A percentile compares a stretch with the other conserved stretches of the same genome.
These are phyloP conservation scores for Oryza glumipatula DNA, from an alignment of 176 grass and related monocot species.

Conservation along the genomic window DNA sequence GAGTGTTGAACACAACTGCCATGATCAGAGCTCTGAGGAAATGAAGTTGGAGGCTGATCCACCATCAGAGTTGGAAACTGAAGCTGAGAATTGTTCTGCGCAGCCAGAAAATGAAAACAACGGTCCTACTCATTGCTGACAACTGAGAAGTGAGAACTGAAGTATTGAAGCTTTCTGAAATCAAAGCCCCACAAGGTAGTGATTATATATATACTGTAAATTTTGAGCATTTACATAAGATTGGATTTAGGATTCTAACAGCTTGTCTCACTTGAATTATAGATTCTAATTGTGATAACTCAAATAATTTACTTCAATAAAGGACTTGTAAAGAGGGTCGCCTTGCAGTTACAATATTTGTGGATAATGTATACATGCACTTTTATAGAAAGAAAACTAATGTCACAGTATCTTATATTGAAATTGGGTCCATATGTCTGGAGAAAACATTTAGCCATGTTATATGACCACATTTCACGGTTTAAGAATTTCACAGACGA, in stretches of 20 bases:
- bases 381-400: slow-evolving; percentile 36
- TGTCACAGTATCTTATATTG: background rate
- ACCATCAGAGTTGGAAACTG: slow-evolving; percentile 43
- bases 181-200: background rate
- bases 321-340: slow-evolving; percentile 21
- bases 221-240: slow-evolving; percentile 34
- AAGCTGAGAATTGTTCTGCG: slow-evolving; percentile 33
- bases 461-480: background rate
- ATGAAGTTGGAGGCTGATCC: slow-evolving; percentile 36
- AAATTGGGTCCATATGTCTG: background rate
- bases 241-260: slow-evolving; percentile 32
- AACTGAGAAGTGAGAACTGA: background rate
- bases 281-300: slow-evolving; percentile 31
- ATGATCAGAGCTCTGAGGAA: slow-evolving; percentile 36
- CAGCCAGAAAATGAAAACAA: slow-evolving; percentile 22
- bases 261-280: slow-evolving; percentile 8
- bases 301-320: slow-evolving; percentile 5
- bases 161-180: slow-evolving; percentile 28
- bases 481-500: background rate
- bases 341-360: slow-evolving; percentile 6
- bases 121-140: slow-evolving; percentile 42
- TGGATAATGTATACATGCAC: slow-evolving; percentile 28
- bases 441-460: slow-evolving; percentile 18
- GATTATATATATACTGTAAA: background rate
- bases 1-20: background rate